Conservation (phyloP, 2,329 filamentous ascomycete genomes). For the Sporothrix protearum region DNA sequence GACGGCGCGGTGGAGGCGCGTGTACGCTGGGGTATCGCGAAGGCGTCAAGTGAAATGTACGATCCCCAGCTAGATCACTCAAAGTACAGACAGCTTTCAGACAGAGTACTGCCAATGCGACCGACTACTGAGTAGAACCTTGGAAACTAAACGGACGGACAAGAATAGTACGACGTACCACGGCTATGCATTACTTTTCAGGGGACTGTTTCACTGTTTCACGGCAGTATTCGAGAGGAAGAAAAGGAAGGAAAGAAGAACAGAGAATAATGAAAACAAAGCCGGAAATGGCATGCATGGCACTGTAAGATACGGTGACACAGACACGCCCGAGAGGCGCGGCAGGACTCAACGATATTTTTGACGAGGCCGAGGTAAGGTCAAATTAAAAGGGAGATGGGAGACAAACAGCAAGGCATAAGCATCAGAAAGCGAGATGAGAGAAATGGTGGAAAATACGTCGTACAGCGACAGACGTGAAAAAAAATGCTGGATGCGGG, state of each 20-base stretch:
- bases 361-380: not conserved
- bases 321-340: not conserved
- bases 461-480: not conserved
- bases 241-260: too few species aligned
- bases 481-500: not conserved
- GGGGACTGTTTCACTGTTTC: not conserved
- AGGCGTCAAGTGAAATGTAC: not conserved
- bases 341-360: not conserved
- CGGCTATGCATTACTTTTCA: not conserved
- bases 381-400: not conserved
- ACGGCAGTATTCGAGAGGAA: not conserved
- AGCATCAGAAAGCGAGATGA: not conserved
- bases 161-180: not conserved
- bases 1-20: not conserved
- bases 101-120: not conserved
- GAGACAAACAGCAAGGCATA: not conserved
- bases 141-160: not conserved
- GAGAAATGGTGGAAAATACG: not conserved
- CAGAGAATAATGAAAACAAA: not conserved
- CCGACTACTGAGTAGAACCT: not conserved
- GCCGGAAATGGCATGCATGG: slow-evolving; percentile 6
- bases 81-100: not conserved
- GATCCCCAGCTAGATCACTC: not conserved
- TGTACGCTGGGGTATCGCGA: not conserved
- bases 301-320: slow-evolving; percentile 2